Base-by-base conservation (phyloP, 192 early-diverging fungal species). In the Glomus cerebriforme region DNA sequence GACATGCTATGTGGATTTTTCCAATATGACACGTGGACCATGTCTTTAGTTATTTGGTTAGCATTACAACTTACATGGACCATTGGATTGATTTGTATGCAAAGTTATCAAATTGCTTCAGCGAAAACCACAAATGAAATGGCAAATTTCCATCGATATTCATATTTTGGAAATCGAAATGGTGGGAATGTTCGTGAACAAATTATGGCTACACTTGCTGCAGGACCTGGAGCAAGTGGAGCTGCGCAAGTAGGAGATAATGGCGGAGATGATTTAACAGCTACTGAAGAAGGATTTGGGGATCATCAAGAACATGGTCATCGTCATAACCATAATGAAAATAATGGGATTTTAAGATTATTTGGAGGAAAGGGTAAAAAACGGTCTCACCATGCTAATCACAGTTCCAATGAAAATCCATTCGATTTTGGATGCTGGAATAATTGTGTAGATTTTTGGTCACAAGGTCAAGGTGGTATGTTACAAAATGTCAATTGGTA, bases 61-160 rank as follows among this genome's bases (percentile, higher is more conserved):
- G 69, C 85, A 43, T 77, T 96, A 74, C 95, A 99, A 83, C 83
- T 91, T 67, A 78, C 88, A 1, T 99, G 98, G 98, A 91, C 92
- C 32, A 78, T 87, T n/a, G 90, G 95, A 69, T 82, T 99, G 43
- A 82, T 97, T 39, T 58, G 86, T 22, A 87, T 89, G 2, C 98
- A 99, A 81, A 74, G 87, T 5, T 91, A 87, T 81, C 97, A 97
- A 82, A 88, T 99, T 32, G 85, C 91, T 13, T 79, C 87, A 17
- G 92, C 87, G 13, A 86, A 88, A 75, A 99, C 98, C 0, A 98
- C 98, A 24, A 98, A 98, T 82, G 98, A 99, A 84, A 80, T 90
- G 26, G 89, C 92, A 62, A 99, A 96, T 60, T 92, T 87, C 58
- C 92, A 94, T 72, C 88, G 93, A 64, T 95, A 90, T 67, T 79